Percentiles rank a stretch among this genome's conserved stretches.
Conservation (phyloP, 257 asterid genomes). For the Solanum rostratum region DNA sequence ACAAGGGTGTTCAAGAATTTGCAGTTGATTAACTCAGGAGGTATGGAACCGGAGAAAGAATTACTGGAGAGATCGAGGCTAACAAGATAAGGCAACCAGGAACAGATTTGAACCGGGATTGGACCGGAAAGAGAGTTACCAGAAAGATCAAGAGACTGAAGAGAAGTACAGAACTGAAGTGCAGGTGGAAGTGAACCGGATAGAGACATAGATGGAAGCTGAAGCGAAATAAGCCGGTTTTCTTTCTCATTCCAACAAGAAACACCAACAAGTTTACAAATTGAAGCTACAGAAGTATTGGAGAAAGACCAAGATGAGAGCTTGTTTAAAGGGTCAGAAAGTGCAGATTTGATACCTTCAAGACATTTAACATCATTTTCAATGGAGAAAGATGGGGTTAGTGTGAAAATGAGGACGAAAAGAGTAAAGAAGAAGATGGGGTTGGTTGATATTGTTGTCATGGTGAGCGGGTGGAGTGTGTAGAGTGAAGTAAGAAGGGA, state of each 20-base stretch:
- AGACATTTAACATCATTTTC: conserved; percentile 56
- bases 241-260: conserved; percentile 71
- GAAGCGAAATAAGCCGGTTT: conserved; percentile 28
- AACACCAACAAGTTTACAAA: conserved; percentile 42
- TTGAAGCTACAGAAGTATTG: conserved; percentile 31
- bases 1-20: conserved; percentile 5
- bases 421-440: background rate
- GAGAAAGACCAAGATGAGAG: conserved; percentile 40
- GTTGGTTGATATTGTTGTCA: background rate
- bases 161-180: conserved; percentile 30
- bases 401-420: background rate
- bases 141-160: conserved; percentile 16
- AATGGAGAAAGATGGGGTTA: background rate
- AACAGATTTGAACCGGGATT: conserved; percentile 12
- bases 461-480: background rate
- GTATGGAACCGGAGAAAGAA: conserved; percentile 2
- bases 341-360: conserved; percentile 25
- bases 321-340: conserved; percentile 34
- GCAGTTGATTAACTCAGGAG: conserved; percentile 1
- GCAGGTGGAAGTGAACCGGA: conserved; percentile 38
- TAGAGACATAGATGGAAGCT: conserved; percentile 29
- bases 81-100: conserved; percentile 18
- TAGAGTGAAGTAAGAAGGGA: background rate
- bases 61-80: conserved; percentile 10
- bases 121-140: conserved; percentile 10